These are phyloP conservation scores for Carnegiea gigantea DNA, from an alignment of 179 eudicot species.

Conservation along the genomic window DNA sequence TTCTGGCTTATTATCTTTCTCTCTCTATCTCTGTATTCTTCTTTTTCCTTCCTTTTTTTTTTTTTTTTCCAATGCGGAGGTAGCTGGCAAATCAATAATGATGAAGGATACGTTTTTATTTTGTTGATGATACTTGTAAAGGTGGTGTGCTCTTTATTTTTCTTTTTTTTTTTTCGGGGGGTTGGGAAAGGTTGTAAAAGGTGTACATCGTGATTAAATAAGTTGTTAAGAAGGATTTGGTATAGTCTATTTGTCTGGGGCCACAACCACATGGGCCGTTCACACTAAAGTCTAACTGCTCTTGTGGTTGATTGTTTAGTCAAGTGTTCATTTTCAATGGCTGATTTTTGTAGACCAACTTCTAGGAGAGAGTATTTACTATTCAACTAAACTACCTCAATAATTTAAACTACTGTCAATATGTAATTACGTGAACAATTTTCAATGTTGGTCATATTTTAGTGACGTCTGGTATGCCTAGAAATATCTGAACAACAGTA, in stretches of 20 bases:
- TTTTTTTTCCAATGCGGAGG: neutral
- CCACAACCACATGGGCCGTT: constrained; percentile 34
- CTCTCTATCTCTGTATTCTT: neutral
- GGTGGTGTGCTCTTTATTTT: neutral
- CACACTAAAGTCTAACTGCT: constrained; percentile 17
- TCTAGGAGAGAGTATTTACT: too few species aligned
- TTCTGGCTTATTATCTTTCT: neutral
- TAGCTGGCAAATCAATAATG: neutral
- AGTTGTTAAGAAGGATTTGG: neutral
- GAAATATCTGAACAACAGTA: too few species aligned
- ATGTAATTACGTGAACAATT: too few species aligned
- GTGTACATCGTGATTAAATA: constrained; percentile 17
- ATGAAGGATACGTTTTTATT: constrained; percentile 1
- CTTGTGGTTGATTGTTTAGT: neutral
- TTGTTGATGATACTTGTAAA: constrained; percentile 9
- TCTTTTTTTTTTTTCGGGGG: too few species aligned
- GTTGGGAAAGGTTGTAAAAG: neutral
- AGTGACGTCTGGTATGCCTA: too few species aligned
- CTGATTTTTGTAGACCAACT: too few species aligned
- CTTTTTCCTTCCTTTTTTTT: neutral
- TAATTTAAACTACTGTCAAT: too few species aligned
- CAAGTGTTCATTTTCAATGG: neutral
- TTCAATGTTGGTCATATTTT: too few species aligned
- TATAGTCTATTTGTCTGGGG: constrained; percentile 20
- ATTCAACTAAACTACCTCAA: too few species aligned